Conservation (phyloP, 305 asterid genomes). For the Monarda citriodora region DNA sequence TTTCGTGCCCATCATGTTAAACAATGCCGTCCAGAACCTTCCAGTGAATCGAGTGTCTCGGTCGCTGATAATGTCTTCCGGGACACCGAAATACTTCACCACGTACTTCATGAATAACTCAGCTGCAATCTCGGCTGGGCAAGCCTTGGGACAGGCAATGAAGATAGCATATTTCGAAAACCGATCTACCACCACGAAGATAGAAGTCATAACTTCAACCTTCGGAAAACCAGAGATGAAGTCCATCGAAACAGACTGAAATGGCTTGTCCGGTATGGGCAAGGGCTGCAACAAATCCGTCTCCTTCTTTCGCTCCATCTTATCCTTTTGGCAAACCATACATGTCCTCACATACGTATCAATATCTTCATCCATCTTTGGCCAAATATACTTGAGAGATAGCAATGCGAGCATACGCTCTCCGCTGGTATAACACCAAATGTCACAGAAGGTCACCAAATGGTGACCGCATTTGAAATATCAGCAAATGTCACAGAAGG, state of each 20-base stretch:
- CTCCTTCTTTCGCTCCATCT: not conserved
- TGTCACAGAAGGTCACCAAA: too few species aligned
- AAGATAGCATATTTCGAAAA: too few species aligned
- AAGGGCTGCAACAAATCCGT: not conserved
- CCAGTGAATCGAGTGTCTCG: not conserved
- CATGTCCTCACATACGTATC: not conserved
- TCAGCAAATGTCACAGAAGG: too few species aligned
- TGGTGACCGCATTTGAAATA: too few species aligned
- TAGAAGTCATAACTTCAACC: too few species aligned
- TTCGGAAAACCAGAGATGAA: not conserved
- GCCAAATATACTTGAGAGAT: not conserved
- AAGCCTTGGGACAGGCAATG: too few species aligned
- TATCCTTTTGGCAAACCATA: not conserved
- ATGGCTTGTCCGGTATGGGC: not conserved
- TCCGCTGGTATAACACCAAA: too few species aligned
- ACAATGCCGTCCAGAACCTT: not conserved
- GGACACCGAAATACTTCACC: not conserved
- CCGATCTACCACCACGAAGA: too few species aligned
- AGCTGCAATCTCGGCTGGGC: too few species aligned
- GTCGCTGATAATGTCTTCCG: not conserved
- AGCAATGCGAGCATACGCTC: not conserved
- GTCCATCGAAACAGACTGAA: not conserved
- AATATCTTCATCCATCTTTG: not conserved
- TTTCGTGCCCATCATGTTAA: not conserved
- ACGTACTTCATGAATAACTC: not conserved